Evolutionary conservation across 1,284 basidiomycete species (phyloP), one percentile per base, ranked within the genome.

Genomic region (Naganishia albida): DNA sequence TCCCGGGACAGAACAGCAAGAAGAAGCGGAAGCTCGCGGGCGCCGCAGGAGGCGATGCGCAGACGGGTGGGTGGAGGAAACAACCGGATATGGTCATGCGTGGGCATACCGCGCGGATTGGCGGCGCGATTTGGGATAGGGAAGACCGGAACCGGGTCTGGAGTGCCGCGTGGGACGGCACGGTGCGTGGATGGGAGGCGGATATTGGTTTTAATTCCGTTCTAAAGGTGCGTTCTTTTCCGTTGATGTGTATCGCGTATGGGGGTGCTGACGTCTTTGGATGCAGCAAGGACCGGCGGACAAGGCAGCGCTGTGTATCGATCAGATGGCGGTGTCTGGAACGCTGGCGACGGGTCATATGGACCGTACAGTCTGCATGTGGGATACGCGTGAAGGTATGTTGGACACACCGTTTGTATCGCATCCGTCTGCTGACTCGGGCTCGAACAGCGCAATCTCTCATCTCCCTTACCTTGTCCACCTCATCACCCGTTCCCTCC

Each of bases 401-500:
- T 70, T n/a, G 6, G 13, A 42, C 13, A 30, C 34, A 20, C 25
- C 43, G 18, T 46, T 18, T n/a, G 15, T n/a, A 20, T 8, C 1
- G 51, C 26, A 46, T 54, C 10, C 43, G 44, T 44, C 4, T 38
- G 46, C 62, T 55, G 16, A 51, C 26, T 43, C 13, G n/a, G n/a
- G n/a, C n/a, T n/a, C 12, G 26, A 23, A 2, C 54, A 77, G 77
- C 78, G 3, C 71, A 80, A 76, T 68, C 77, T 78, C 55, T 82
- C 81, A 69, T 83, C 80, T 66, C 80, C 72, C 38, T 84, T 20
- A 77, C 84, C 1, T 84, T 94, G 65, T 69, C 81, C 16, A 73
- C 75, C 38, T 82, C 86, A 3, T 84, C 88, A 0, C 89, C 88
- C 6, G 90, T 92, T 0, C 88, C 89, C 0, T 86, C 87, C 64